A percentile compares a stretch with the other conserved stretches of the same genome.
Evolutionary conservation across 179 eudicot genomes (phyloP).

Genomic region (Actinidia polygama): DNA sequence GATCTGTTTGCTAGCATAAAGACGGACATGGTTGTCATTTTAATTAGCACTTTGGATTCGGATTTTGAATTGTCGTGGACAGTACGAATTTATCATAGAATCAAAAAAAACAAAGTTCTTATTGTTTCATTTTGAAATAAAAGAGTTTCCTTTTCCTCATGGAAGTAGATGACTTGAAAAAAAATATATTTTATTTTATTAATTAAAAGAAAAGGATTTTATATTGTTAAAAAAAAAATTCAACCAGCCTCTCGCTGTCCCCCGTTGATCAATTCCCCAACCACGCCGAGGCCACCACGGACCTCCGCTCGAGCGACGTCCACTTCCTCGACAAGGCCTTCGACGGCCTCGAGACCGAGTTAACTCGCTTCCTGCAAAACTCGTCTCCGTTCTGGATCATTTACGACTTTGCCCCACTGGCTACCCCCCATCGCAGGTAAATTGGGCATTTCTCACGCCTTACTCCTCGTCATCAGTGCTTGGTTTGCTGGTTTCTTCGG

Average conservation of each 20-base stretch:
- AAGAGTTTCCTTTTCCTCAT: too few species aligned
- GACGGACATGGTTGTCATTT: too few species aligned
- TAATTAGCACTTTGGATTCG: too few species aligned
- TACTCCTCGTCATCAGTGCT: slow-evolving; percentile 13
- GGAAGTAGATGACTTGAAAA: too few species aligned
- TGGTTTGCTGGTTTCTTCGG: slow-evolving; percentile 23
- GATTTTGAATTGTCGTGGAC: too few species aligned
- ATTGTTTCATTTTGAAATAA: too few species aligned
- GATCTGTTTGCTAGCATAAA: too few species aligned
- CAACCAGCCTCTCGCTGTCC: slow-evolving; percentile 25
- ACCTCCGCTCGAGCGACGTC: slow-evolving; percentile 24
- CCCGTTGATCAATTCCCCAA: slow-evolving; percentile 19
- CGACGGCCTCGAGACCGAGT: slow-evolving; percentile 23
- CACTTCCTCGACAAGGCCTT: slow-evolving; percentile 32
- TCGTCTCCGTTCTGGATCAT: slow-evolving; percentile 36
- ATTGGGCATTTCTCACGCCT: slow-evolving; percentile 11
- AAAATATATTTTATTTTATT: too few species aligned
- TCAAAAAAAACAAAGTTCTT: too few species aligned
- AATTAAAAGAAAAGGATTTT: too few species aligned
- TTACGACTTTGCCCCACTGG: slow-evolving; percentile 38
- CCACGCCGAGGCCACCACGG: slow-evolving; percentile 38
- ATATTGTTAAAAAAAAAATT: too few species aligned
- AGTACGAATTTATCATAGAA: too few species aligned
- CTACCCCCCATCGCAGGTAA: slow-evolving; percentile 16
- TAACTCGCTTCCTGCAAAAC: slow-evolving; percentile 14